Conservation (phyloP, 768 basidiomycete genomes). For the Cyclocybe aegerita region DNA sequence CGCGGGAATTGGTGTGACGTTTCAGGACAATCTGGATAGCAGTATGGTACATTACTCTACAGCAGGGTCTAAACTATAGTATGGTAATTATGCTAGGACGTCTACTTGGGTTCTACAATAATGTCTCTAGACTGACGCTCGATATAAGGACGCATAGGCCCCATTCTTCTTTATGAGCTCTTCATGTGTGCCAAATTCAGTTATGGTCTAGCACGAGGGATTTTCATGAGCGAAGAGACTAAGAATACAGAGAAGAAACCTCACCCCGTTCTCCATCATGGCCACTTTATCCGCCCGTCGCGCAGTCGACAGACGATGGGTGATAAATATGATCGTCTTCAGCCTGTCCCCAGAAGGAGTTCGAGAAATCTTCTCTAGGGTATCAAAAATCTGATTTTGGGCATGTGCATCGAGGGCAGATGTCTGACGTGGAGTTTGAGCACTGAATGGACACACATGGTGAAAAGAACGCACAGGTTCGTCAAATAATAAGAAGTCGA, state of each 20-base stretch:
- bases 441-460: conserved; percentile 2
- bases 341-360: conserved; percentile 53
- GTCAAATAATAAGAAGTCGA: conserved; percentile 82
- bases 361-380: conserved; percentile 64
- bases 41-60: conserved; percentile 9
- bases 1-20: conserved; percentile 42
- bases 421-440: conserved; percentile 44
- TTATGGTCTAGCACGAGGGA: conserved; percentile 50
- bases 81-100: conserved; percentile 1
- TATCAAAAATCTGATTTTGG: conserved; percentile 77
- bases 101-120: neutral
- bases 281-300: conserved; percentile 84
- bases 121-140: conserved; percentile 54
- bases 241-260: conserved; percentile 14
- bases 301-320: conserved; percentile 79
- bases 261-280: conserved; percentile 79
- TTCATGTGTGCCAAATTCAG: conserved; percentile 75
- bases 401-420: conserved; percentile 80
- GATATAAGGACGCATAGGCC: conserved; percentile 68
- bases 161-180: conserved; percentile 60
- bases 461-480: conserved; percentile 59
- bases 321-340: conserved; percentile 82
- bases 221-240: neutral
- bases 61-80: conserved; percentile 5
- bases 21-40: conserved; percentile 3